A percentile compares a stretch with the other conserved stretches of the same genome.
These are phyloP conservation scores for Talaromyces sp. DNA, from an alignment of 2,329 filamentous ascomycete genomes.

Conservation along the genomic window DNA sequence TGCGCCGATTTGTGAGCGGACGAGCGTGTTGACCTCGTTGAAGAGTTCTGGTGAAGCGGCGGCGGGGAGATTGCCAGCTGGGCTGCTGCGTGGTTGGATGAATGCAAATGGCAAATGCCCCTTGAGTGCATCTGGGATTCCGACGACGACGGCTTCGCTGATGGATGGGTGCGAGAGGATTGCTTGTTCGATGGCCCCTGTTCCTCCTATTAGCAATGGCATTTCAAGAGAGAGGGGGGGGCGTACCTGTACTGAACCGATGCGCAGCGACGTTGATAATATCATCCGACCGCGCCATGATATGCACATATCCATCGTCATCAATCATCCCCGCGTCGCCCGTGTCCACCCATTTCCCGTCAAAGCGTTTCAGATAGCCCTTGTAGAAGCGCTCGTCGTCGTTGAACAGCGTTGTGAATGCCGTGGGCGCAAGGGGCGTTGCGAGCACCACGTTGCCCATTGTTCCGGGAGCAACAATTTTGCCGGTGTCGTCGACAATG, in stretches of 20 bases:
- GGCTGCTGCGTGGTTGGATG: constrained; percentile 50
- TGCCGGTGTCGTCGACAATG: constrained; percentile 74
- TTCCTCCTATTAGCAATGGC: background rate
- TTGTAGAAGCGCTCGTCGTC: constrained; percentile 83
- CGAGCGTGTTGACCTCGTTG: constrained; percentile 43
- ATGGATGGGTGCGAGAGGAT: constrained; percentile 74
- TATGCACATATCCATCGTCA: constrained; percentile 59
- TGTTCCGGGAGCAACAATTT: constrained; percentile 61
- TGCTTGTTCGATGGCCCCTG: constrained; percentile 84
- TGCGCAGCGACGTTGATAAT: constrained; percentile 96
- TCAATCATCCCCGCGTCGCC: constrained; percentile 88
- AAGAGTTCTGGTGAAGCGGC: constrained; percentile 41
- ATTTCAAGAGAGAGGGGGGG: background rate
- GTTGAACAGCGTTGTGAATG: constrained; percentile 78
- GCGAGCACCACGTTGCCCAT: constrained; percentile 92
- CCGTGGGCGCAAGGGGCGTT: constrained; percentile 77
- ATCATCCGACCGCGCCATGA: constrained; percentile 68
- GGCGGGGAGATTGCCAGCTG: constrained; percentile 32
- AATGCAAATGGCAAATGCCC: constrained; percentile 92
- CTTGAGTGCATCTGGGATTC: constrained; percentile 79
- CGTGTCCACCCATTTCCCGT: constrained; percentile 80
- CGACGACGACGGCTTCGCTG: constrained; percentile 80
- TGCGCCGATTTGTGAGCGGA: constrained; percentile 76
- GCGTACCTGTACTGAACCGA: constrained; percentile 75
- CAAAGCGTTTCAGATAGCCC: constrained; percentile 77